Conservation (phyloP, 1,284 basidiomycete species). For the Gymnopus androsaceus region DNA sequence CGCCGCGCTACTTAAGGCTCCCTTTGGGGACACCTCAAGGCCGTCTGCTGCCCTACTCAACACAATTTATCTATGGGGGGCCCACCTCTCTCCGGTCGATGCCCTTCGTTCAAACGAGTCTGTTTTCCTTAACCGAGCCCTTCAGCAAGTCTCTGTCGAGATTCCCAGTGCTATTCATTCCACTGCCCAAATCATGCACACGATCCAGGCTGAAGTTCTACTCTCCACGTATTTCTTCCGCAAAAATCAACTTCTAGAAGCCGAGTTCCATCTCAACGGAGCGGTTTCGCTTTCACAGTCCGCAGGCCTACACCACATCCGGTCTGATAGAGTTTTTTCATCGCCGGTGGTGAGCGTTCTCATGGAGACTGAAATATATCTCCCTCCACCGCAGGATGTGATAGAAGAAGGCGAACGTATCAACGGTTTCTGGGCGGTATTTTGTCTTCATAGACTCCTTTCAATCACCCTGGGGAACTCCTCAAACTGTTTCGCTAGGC, state of each 20-base stretch:
- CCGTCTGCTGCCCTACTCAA: constrained; percentile 31
- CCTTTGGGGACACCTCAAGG: constrained; percentile 20
- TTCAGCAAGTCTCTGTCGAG: constrained; percentile 23
- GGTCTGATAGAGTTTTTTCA: constrained; percentile 8
- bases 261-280: constrained; percentile 35
- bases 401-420: constrained; percentile 41
- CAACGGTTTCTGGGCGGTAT: constrained; percentile 39
- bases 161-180: constrained; percentile 19
- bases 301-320: constrained; percentile 34
- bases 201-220: constrained; percentile 40
- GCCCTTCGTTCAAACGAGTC: constrained; percentile 25
- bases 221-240: constrained; percentile 37
- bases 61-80: constrained; percentile 34
- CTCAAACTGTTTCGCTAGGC: constrained; percentile 20
- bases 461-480: constrained; percentile 30
- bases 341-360: constrained; percentile 3
- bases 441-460: constrained; percentile 34
- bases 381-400: constrained; percentile 9
- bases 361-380: neutral
- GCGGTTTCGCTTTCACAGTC: constrained; percentile 35
- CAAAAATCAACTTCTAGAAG: constrained; percentile 36
- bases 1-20: constrained; percentile 13
- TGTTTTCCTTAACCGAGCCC: constrained; percentile 28
- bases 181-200: constrained; percentile 31
- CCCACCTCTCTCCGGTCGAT: constrained; percentile 18